These are phyloP conservation scores for Candida boidinii DNA, from an alignment of 805 yeast species.

Conservation along the genomic window DNA sequence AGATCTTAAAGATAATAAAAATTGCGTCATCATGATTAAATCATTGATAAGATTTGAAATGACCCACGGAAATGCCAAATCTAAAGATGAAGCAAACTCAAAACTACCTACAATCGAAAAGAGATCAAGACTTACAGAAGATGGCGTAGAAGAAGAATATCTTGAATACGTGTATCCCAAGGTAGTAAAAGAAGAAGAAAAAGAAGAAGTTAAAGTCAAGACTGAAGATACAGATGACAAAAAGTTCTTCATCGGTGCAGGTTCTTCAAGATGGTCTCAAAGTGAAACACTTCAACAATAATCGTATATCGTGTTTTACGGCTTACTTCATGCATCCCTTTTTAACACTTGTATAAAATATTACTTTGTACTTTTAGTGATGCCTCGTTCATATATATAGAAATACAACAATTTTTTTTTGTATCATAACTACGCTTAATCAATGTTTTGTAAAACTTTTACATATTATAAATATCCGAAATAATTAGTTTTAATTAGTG, in stretches of 20 bases:
- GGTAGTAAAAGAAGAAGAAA: not conserved
- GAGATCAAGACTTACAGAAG: conserved; percentile 28
- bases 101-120: conserved; percentile 46
- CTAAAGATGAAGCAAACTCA: conserved; percentile 30
- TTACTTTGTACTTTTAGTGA: too few species aligned
- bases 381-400: too few species aligned
- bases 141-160: conserved; percentile 42
- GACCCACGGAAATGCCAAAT: too few species aligned
- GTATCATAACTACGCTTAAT: not conserved
- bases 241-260: too few species aligned
- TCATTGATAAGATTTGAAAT: conserved; percentile 56
- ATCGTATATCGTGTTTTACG: too few species aligned
- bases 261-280: too few species aligned
- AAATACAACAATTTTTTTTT: not conserved
- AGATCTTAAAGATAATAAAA: conserved; percentile 23
- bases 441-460: not conserved
- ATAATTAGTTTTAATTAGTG: not conserved
- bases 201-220: too few species aligned
- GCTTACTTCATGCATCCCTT: too few species aligned
- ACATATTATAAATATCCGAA: not conserved
- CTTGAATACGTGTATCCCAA: conserved; percentile 51
- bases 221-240: too few species aligned
- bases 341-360: too few species aligned
- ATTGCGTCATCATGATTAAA: conserved; percentile 42
- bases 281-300: too few species aligned